phyloP scores from a whole-genome alignment of 768 basidiomycete genomes.

The Tricholoma flavovirens region DNA sequence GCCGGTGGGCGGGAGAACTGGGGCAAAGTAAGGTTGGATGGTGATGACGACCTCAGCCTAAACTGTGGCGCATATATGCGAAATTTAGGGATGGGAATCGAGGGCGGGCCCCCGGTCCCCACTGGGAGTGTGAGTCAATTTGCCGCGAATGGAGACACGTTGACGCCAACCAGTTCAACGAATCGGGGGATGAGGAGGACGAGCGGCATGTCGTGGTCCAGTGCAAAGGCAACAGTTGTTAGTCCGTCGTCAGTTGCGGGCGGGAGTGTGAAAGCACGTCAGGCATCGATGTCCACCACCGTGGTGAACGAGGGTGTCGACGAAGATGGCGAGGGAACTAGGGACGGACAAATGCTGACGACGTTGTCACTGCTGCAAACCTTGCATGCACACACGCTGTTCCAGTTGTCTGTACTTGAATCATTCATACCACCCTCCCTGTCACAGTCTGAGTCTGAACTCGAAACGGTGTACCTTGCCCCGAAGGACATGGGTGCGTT shows the following conservation, averaged over 20 bases:
- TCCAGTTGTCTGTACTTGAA: constrained; percentile 48
- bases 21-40: constrained; percentile 56
- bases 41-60: constrained; percentile 55
- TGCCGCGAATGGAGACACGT: constrained; percentile 13
- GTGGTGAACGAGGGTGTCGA: constrained; percentile 12
- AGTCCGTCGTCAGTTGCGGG: constrained; percentile 6
- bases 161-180: constrained; percentile 14
- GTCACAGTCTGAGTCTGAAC: neutral
- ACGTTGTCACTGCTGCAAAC: constrained; percentile 60
- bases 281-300: constrained; percentile 25
- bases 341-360: constrained; percentile 32
- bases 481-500: constrained; percentile 63
- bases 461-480: constrained; percentile 36
- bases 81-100: constrained; percentile 65
- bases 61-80: constrained; percentile 37
- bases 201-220: constrained; percentile 49
- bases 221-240: constrained; percentile 30
- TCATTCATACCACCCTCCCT: constrained; percentile 23
- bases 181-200: constrained; percentile 31
- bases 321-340: constrained; percentile 19
- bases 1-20: constrained; percentile 45
- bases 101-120: constrained; percentile 40
- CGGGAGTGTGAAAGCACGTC: constrained; percentile 24
- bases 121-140: constrained; percentile 16
- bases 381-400: constrained; percentile 59